A percentile compares a stretch with the other conserved stretches of the same genome.
Conservation (phyloP, 306 rosid genomes). For the Quercus bicolor region DNA sequence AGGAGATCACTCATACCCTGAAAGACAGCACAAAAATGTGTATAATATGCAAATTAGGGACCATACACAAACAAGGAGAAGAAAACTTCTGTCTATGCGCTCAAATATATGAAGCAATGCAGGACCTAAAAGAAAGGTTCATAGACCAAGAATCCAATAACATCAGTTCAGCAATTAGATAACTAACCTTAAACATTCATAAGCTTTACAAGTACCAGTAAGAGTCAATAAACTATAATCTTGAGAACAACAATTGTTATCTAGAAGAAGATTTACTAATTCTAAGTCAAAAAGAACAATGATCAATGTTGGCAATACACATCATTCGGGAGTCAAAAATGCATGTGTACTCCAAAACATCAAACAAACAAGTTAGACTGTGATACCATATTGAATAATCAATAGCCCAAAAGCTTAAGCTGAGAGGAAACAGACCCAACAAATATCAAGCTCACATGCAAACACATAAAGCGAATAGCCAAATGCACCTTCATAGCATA, state of each 20-base stretch:
- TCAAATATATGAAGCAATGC: neutral
- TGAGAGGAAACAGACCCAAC: too few relatives aligned
- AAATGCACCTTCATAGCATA: too few relatives aligned
- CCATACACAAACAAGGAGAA: neutral
- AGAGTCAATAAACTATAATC: neutral
- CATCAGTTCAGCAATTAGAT: neutral
- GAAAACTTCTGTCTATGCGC: neutral
- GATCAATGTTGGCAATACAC: neutral
- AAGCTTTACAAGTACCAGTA: neutral
- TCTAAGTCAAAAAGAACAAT: neutral
- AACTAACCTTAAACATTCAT: neutral
- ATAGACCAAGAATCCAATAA: neutral
- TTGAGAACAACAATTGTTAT: neutral
- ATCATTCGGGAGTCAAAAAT: neutral
- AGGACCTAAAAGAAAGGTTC: neutral
- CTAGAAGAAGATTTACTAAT: neutral
- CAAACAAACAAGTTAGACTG: too few relatives aligned
- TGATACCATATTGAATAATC: too few relatives aligned
- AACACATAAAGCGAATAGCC: too few relatives aligned
- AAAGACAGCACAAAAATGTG: slow-evolving; percentile 17
- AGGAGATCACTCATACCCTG: slow-evolving; percentile 99
- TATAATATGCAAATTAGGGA: neutral
- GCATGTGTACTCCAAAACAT: neutral
- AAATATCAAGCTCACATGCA: too few relatives aligned
- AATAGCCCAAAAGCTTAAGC: too few relatives aligned